A percentile compares a stretch with the other conserved stretches of the same genome.
These are phyloP conservation scores for Coelastrella sp. DNA, from an alignment of 139 green algal species.

Conservation along the genomic window DNA sequence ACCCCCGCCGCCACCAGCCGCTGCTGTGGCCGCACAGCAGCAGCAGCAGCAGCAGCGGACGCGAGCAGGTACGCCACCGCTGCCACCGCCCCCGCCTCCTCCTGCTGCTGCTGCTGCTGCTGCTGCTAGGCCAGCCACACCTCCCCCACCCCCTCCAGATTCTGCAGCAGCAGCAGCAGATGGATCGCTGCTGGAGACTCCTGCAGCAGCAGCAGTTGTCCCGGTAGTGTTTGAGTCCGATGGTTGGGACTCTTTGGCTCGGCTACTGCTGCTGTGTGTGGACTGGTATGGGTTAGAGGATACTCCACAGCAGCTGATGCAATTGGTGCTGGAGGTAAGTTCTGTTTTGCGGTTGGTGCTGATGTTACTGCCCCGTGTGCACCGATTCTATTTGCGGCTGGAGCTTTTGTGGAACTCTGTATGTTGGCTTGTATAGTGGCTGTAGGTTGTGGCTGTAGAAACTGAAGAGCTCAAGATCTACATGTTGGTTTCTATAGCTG, in stretches of 20 bases:
- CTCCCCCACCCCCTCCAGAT: neutral
- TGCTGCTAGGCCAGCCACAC: neutral
- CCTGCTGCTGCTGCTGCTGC: neutral
- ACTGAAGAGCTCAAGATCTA: too few species aligned
- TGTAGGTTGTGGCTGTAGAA: too few species aligned
- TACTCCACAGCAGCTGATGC: constrained; percentile 22
- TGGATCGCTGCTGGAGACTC: neutral
- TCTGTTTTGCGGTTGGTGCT: neutral
- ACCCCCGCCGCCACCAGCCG: neutral
- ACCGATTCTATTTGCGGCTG: too few species aligned
- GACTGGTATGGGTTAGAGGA: neutral
- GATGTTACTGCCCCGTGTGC: neutral
- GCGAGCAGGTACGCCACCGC: neutral
- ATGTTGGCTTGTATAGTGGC: neutral
- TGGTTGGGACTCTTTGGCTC: constrained; percentile 15
- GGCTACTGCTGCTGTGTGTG: constrained; percentile 22
- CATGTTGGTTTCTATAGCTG: too few species aligned
- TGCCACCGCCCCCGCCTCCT: neutral
- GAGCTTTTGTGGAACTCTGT: too few species aligned
- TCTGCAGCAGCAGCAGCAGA: constrained; percentile 2
- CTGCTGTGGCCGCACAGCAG: neutral
- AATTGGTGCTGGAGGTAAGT: constrained; percentile 21
- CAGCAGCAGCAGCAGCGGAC: neutral
- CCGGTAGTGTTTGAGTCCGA: neutral
- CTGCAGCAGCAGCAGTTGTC: neutral